Conservation (phyloP, 495 filamentous ascomycete species). For the Neurospora tetraspora region DNA sequence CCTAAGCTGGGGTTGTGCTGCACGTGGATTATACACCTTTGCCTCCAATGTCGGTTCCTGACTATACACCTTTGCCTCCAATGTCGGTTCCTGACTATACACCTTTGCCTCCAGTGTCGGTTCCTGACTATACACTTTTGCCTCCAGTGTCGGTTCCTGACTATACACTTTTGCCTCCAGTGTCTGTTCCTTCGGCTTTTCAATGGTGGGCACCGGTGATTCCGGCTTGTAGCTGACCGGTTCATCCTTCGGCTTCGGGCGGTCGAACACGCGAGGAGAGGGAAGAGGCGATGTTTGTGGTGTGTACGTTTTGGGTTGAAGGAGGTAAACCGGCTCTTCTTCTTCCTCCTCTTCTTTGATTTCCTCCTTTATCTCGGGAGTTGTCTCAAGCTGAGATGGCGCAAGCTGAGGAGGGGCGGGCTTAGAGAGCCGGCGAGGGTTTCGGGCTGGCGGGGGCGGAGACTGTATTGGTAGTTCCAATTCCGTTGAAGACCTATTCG, state of each 20-base stretch:
- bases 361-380: conserved; percentile 1
- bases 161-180: conserved; percentile 2
- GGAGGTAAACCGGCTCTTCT: conserved; percentile 31
- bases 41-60: too few relatives aligned
- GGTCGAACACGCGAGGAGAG: conserved; percentile 27
- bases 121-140: neutral
- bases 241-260: neutral
- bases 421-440: conserved; percentile 21
- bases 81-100: neutral
- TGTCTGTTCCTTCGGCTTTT: neutral
- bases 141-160: neutral
- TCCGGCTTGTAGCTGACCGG: neutral
- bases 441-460: conserved; percentile 16
- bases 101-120: conserved; percentile 1
- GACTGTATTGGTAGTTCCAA: neutral
- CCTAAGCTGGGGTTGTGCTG: neutral
- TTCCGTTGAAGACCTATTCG: neutral
- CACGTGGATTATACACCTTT: neutral
- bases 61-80: conserved; percentile 1
- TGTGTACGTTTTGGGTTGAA: conserved; percentile 45
- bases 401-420: conserved; percentile 9
- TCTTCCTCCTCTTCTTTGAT: conserved; percentile 11
- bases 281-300: conserved; percentile 38
- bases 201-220: neutral
- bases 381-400: conserved; percentile 5